Conservation (phyloP, 345 rosid species). For the Cardiospermum halicacabum region DNA sequence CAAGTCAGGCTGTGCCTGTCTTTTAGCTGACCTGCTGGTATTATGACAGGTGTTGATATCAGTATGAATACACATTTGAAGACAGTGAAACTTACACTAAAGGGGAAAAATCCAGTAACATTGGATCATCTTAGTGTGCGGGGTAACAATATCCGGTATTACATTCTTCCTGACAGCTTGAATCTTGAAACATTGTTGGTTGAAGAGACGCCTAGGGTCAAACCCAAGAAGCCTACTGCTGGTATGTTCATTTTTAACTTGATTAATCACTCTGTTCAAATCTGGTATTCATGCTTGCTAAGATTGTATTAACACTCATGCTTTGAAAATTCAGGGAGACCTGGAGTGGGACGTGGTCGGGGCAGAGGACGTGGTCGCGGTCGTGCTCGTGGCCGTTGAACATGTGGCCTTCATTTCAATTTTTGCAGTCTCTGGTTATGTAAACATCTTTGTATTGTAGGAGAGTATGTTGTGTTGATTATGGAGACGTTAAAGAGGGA, state of each 20-base stretch:
- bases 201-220: conserved; percentile 91
- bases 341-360: conserved; percentile 81
- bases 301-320: conserved; percentile 9
- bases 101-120: conserved; percentile 88
- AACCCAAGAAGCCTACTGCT: conserved; percentile 94
- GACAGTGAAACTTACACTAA: conserved; percentile 81
- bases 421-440: conserved; percentile 24
- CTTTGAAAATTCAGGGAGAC: conserved; percentile 47
- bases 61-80: conserved; percentile 99
- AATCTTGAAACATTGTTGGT: conserved; percentile 95
- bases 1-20: not conserved
- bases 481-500: conserved; percentile 14
- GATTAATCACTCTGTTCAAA: not conserved
- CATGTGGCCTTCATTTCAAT: conserved; percentile 13
- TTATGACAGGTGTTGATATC: conserved; percentile 77
- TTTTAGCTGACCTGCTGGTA: conserved; percentile 1
- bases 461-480: conserved; percentile 10
- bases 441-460: conserved; percentile 33
- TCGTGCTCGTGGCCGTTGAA: conserved; percentile 69
- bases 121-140: conserved; percentile 90
- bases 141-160: conserved; percentile 93
- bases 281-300: not conserved
- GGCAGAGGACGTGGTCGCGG: conserved; percentile 62
- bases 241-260: conserved; percentile 38
- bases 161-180: conserved; percentile 98